phyloP scores from a whole-genome alignment of 495 filamentous ascomycete genomes.

The Neurospora sp. region DNA sequence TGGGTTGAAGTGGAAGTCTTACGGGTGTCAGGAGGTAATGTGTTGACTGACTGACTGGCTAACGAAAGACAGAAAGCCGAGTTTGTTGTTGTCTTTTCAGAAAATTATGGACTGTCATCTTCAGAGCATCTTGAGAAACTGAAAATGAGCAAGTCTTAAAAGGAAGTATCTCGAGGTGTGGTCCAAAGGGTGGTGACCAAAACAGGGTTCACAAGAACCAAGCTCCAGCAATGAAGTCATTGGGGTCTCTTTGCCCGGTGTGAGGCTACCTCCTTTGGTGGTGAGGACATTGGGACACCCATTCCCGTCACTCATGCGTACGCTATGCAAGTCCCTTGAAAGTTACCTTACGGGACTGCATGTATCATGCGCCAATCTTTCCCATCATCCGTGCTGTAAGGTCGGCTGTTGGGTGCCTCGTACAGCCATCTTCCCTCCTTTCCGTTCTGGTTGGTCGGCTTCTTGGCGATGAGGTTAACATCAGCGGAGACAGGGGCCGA shows the following conservation, averaged over 20 bases:
- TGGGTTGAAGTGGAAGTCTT: no score
- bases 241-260: background rate
- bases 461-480: background rate
- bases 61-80: background rate
- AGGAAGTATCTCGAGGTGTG: constrained; percentile 1
- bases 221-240: constrained; percentile 18
- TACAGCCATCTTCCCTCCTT: background rate
- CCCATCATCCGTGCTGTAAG: background rate
- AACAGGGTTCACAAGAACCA: constrained; percentile 11
- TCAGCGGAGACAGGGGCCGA: background rate
- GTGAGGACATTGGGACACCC: background rate
- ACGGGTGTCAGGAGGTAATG: background rate
- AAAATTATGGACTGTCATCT: background rate
- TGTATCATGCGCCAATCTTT: background rate
- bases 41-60: background rate
- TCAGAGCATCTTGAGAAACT: constrained; percentile 1
- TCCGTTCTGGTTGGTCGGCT: background rate
- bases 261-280: background rate
- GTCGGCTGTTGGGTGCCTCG: background rate
- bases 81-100: background rate
- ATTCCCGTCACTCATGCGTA: background rate
- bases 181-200: constrained; percentile 2
- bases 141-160: constrained; percentile 6
- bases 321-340: background rate
- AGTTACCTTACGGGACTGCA: background rate